Percentiles rank a stretch among this genome's conserved stretches.
These are phyloP conservation scores for Pseudoscleropodium purum DNA, from an alignment of 225 moss, liverwort and hornwort genomes.

Conservation along the genomic window DNA sequence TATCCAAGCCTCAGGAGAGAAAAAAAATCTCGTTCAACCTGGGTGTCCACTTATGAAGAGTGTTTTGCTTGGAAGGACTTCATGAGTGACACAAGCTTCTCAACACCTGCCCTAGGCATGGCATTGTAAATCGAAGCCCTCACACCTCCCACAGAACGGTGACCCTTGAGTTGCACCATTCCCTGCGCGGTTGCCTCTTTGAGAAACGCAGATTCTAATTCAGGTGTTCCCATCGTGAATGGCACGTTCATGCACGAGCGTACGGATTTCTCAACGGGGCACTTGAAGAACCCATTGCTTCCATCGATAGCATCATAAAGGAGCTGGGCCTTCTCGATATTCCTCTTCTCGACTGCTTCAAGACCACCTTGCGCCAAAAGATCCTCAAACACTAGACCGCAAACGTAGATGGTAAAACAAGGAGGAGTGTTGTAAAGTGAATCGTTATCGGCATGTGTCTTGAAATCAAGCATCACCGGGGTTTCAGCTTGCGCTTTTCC, in stretches of 20 bases:
- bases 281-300: constrained; percentile 84
- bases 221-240: constrained; percentile 83
- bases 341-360: constrained; percentile 73
- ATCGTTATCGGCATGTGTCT: constrained; percentile 84
- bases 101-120: constrained; percentile 96
- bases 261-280: constrained; percentile 85
- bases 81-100: constrained; percentile 94
- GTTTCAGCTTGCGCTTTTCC: constrained; percentile 59
- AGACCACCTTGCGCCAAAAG: constrained; percentile 83
- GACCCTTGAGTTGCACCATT: constrained; percentile 95
- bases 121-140: constrained; percentile 98
- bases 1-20: background rate
- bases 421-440: constrained; percentile 97
- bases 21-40: background rate
- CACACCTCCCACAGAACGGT: constrained; percentile 97
- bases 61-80: constrained; percentile 78
- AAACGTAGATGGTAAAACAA: constrained; percentile 87
- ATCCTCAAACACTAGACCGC: constrained; percentile 93
- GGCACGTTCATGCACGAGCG: constrained; percentile 98
- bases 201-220: constrained; percentile 82
- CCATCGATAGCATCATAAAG: constrained; percentile 83
- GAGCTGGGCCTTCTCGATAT: constrained; percentile 75
- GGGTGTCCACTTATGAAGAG: constrained; percentile 18
- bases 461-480: constrained; percentile 89
- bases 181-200: constrained; percentile 73